Evolutionary conservation across 202 grass and related monocot species (phyloP).

Genomic region (Dendrocalamus latiflorus): DNA sequence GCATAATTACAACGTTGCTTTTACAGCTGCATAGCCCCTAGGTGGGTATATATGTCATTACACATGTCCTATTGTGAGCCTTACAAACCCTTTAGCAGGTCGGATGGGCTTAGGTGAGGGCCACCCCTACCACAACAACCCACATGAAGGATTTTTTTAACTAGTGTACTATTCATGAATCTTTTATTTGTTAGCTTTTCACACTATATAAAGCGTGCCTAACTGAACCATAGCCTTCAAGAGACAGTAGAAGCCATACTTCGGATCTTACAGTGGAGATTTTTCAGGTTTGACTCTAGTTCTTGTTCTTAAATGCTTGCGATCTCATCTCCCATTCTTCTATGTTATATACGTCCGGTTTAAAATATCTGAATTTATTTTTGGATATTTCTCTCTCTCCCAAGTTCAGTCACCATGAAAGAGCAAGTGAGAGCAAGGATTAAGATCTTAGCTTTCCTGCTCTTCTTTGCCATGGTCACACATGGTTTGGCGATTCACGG

Average conservation of each 20-base stretch:
- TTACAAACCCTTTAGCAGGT: too few relatives aligned
- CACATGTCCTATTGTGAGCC: too few relatives aligned
- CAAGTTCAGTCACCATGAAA: not conserved
- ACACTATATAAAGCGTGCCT: conserved; percentile 38
- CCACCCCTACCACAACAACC: too few relatives aligned
- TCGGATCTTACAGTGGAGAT: not conserved
- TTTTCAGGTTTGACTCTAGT: conserved; percentile 13
- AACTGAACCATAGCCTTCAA: conserved; percentile 2
- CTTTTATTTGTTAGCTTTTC: not conserved
- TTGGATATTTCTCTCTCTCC: not conserved
- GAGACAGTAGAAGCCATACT: conserved; percentile 12
- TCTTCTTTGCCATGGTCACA: not conserved
- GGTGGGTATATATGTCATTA: too few relatives aligned
- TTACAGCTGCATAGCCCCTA: too few relatives aligned
- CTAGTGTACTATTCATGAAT: not conserved
- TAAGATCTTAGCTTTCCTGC: conserved; percentile 2
- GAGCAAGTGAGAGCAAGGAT: not conserved
- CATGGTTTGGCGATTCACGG: not conserved
- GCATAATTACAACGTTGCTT: too few relatives aligned
- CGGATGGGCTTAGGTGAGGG: too few relatives aligned
- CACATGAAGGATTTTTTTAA: not conserved
- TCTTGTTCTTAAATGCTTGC: not conserved
- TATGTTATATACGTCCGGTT: not conserved
- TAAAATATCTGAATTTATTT: not conserved
- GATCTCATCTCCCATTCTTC: not conserved